Conservation (phyloP, 148 eudicot species). For the Hydrangea macrophylla region DNA sequence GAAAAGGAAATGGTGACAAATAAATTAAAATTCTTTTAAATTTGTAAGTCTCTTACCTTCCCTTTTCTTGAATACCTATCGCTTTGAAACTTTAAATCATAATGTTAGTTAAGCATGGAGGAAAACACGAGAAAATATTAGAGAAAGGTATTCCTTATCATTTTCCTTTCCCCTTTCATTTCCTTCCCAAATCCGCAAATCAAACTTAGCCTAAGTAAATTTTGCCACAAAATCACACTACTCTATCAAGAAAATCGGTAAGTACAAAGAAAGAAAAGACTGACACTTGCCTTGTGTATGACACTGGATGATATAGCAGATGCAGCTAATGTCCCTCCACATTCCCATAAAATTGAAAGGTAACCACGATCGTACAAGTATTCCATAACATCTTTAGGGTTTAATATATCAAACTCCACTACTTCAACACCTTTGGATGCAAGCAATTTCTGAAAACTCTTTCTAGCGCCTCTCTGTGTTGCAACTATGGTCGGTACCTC, state of each 20-base stretch:
- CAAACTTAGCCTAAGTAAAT: no score
- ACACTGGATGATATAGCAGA: conserved; percentile 90
- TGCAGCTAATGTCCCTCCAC: conserved; percentile 94
- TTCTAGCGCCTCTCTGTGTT: conserved; percentile 92
- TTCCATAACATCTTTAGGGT: conserved; percentile 82
- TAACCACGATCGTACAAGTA: conserved; percentile 92
- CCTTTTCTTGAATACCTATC: no score
- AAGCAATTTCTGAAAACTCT: conserved; percentile 85
- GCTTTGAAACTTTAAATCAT: no score
- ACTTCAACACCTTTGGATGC: conserved; percentile 97
- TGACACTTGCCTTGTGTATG: conserved; percentile 67
- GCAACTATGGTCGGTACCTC: conserved; percentile 87
- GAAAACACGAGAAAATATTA: no score
- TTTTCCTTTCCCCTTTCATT: no score
- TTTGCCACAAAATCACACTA: conserved; percentile 1
- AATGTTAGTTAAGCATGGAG: no score
- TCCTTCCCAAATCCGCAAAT: no score
- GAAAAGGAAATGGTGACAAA: no score
- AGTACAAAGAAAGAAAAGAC: background rate
- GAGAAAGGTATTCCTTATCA: no score
- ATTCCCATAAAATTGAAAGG: conserved; percentile 93
- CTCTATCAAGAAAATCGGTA: background rate
- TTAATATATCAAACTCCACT: conserved; percentile 81
- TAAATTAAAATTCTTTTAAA: no score
- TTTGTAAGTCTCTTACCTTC: no score